Evolutionary conservation across 2,329 filamentous ascomycete genomes (phyloP).

Genomic region (Fusarium verrucosum): DNA sequence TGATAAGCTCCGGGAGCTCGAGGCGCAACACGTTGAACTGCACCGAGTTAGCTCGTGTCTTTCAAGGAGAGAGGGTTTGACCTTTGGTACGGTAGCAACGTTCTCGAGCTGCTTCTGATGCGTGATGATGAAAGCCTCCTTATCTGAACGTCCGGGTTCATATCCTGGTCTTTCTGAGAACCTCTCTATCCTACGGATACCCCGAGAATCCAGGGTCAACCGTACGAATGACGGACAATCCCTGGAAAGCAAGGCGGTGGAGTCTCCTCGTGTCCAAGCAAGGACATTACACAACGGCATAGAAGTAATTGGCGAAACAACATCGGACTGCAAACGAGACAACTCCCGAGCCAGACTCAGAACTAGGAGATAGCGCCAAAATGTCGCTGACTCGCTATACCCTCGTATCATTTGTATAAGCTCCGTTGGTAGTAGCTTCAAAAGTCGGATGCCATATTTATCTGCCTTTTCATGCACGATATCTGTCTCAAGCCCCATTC

Average conservation of each 20-base stretch:
- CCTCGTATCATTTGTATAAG: constrained; percentile 7
- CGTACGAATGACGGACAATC: not conserved
- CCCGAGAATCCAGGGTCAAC: constrained; percentile 4
- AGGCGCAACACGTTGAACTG: constrained; percentile 10
- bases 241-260: not conserved
- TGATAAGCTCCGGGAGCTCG: not conserved
- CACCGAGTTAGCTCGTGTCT: not conserved
- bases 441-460: not conserved
- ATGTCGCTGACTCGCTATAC: constrained; percentile 1
- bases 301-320: not conserved
- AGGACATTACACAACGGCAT: constrained; percentile 3
- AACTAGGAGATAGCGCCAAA: constrained; percentile 10
- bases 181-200: constrained; percentile 6
- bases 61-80: not conserved
- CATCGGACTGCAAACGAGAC: not conserved
- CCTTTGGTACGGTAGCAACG: not conserved
- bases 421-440: constrained; percentile 2
- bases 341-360: constrained; percentile 4
- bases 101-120: not conserved
- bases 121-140: constrained; percentile 1
- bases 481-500: not conserved
- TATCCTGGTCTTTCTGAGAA: not conserved
- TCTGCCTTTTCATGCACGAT: constrained; percentile 15
- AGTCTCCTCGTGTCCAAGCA: constrained; percentile 7
- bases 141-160: not conserved